A percentile compares a stretch with the other conserved stretches of the same genome.
Evolutionary conservation across 495 filamentous ascomycete species (phyloP).

Genomic region (Xylona heveae): DNA sequence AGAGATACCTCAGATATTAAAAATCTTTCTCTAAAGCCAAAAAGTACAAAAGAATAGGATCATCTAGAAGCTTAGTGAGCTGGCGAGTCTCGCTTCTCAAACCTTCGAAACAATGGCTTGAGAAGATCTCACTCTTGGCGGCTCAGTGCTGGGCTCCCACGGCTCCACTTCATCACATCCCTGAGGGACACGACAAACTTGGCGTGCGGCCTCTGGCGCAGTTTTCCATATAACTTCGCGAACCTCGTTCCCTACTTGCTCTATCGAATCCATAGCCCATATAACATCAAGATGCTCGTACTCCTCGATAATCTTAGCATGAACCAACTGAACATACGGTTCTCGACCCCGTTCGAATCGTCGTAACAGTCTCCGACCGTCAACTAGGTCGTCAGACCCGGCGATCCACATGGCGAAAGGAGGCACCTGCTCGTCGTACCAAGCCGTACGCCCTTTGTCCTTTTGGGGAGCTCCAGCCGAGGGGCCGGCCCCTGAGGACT

Average conservation of each 20-base stretch:
- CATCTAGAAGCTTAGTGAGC: too few relatives aligned
- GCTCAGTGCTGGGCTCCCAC: too few relatives aligned
- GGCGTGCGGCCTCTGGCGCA: constrained; percentile 28
- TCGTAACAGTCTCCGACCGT: constrained; percentile 51
- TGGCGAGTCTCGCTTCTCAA: too few relatives aligned
- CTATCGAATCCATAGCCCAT: constrained; percentile 81
- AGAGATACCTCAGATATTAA: too few relatives aligned
- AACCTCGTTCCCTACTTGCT: constrained; percentile 68
- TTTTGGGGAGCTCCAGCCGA: constrained; percentile 1
- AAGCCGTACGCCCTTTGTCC: constrained; percentile 24
- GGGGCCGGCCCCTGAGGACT: not conserved
- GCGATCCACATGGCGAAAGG: constrained; percentile 82
- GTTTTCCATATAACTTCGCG: constrained; percentile 69
- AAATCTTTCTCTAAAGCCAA: too few relatives aligned
- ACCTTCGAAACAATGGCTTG: too few relatives aligned
- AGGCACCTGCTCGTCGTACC: constrained; percentile 64
- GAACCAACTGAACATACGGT: constrained; percentile 61
- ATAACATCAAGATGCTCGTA: constrained; percentile 94
- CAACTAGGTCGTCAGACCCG: constrained; percentile 65
- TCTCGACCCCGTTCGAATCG: constrained; percentile 62
- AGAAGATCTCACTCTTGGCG: too few relatives aligned
- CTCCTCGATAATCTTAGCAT: constrained; percentile 64
- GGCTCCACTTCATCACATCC: constrained; percentile 30
- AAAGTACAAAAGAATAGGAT: too few relatives aligned
- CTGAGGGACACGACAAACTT: constrained; percentile 35